phyloP scores from a whole-genome alignment of 352 stramenopile genomes.

The Globisporangium megalacanthum region DNA sequence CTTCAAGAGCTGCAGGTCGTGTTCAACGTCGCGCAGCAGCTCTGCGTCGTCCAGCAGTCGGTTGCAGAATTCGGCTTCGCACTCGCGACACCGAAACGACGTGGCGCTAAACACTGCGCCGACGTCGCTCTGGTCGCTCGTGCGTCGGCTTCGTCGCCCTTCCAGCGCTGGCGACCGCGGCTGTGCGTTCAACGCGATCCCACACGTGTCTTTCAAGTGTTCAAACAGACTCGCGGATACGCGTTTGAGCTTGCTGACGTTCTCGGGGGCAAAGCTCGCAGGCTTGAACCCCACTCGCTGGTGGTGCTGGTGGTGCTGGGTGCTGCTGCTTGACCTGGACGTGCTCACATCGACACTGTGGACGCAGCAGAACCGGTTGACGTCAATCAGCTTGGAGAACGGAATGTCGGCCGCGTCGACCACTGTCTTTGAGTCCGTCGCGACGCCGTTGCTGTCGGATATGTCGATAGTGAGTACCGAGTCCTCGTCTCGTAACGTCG shows the following conservation, averaged over 20 bases:
- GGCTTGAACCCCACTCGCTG: background rate
- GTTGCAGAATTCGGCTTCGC: conserved; percentile 40
- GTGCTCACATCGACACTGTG: conserved; percentile 24
- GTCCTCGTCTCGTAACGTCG: background rate
- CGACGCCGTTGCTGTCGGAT: background rate
- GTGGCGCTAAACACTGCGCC: conserved; percentile 30
- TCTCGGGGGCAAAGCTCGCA: conserved; percentile 44
- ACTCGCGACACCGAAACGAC: conserved; percentile 41
- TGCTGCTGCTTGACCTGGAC: background rate
- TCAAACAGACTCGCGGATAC: conserved; percentile 46
- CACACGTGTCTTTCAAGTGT: conserved; percentile 38
- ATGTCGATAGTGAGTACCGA: background rate
- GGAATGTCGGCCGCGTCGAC: conserved; percentile 35
- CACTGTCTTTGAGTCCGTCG: background rate
- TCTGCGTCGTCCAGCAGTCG: conserved; percentile 51
- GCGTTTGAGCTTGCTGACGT: conserved; percentile 46
- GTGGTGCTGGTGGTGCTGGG: background rate
- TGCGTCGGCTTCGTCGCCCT: conserved; percentile 1
- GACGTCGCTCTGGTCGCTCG: conserved; percentile 5
- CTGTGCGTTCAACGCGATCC: conserved; percentile 4
- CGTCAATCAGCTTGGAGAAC: conserved; percentile 45
- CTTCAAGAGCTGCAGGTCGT: conserved; percentile 54
- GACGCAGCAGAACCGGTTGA: conserved; percentile 38
- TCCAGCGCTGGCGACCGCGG: conserved; percentile 6
- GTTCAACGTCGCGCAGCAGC: conserved; percentile 37